Base-by-base conservation (phyloP, 768 basidiomycete genomes). In the Podaxis mareebaensis region DNA sequence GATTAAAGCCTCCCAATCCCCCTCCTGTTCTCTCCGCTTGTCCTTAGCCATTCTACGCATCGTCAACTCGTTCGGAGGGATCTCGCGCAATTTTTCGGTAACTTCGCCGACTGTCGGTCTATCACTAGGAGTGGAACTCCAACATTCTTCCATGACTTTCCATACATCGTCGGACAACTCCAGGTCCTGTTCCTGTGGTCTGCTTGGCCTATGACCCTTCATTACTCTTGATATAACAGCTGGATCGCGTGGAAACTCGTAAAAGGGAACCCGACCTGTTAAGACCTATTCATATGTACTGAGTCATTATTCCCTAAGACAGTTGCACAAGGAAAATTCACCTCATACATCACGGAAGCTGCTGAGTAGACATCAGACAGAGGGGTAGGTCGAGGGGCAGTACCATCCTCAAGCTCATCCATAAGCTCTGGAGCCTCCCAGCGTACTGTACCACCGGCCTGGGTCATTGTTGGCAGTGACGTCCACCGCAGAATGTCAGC, bases 401-500 rank as follows among this genome's bases (percentile, higher is more conserved):
- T 22, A 5, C 40, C 64, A 38, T 55, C 57, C 10, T 67, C 67
- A 12, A 63, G 61, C 26, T 67, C 66, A 22, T 66, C 64, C 42
- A 76, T 58, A 1, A 76, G 55, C 51, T 77, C 76, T 0, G 75
- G 75, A 1, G 76, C 73, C 53, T 69, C 65, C 75, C 76, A 76
- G 36, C 76, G 70, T 13, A 74, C 65, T 3, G 69, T 64, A 30
- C 74, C 72, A 39, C 17, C 53, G 11, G 64, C 68, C 51, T 36
- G 60, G 20, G 61, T 67, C 33, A 61, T 65, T 38, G 72, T 70
- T 20, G 66, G 72, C 57, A 65, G 64, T 10, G 74, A 71, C 42
- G 68, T 68, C 46, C 58, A 71, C 33, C 49, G 70, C 17, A 65
- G 44, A 15, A 73, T 66, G 22, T 74, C 72, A 0, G 24, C 48